A percentile compares a stretch with the other conserved stretches of the same genome.
Evolutionary conservation across 75 land plant genomes (phyloP).

Genomic region (Chamaecyparis obtusa): DNA sequence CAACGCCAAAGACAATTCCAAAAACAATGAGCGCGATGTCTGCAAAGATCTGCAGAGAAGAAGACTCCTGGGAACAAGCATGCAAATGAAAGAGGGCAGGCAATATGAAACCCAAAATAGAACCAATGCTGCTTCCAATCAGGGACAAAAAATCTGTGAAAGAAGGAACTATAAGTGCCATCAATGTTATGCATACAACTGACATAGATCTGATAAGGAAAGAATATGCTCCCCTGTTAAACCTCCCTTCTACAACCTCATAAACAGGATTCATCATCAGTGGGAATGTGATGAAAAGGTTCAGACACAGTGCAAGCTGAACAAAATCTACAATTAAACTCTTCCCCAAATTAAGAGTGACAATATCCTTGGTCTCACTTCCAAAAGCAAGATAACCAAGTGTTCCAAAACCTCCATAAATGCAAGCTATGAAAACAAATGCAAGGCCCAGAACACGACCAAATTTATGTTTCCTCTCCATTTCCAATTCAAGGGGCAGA

Average conservation of each 20-base stretch:
- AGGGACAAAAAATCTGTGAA: constrained; percentile 38
- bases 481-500: constrained; percentile 29
- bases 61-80: constrained; percentile 9
- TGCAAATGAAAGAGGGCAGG: constrained; percentile 36
- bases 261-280: constrained; percentile 51
- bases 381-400: constrained; percentile 48
- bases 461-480: constrained; percentile 28
- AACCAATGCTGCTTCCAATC: constrained; percentile 52
- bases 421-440: constrained; percentile 24
- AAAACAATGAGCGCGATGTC: constrained; percentile 31
- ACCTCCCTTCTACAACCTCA: constrained; percentile 38
- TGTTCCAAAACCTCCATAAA: constrained; percentile 27
- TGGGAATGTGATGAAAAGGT: constrained; percentile 48
- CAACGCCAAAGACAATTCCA: constrained; percentile 31
- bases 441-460: constrained; percentile 28
- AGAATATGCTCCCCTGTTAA: constrained; percentile 6
- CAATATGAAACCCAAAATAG: constrained; percentile 40
- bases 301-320: constrained; percentile 37
- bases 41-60: background rate
- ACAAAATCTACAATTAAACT: constrained; percentile 26
- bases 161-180: constrained; percentile 42
- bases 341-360: constrained; percentile 37
- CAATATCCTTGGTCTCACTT: constrained; percentile 35
- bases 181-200: constrained; percentile 25
- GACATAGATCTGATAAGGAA: constrained; percentile 19